Evolutionary conservation across 1,139 yeast species (phyloP), one percentile per base, ranked within the genome.

Genomic region (Yamadazyma atmosphaerica): DNA sequence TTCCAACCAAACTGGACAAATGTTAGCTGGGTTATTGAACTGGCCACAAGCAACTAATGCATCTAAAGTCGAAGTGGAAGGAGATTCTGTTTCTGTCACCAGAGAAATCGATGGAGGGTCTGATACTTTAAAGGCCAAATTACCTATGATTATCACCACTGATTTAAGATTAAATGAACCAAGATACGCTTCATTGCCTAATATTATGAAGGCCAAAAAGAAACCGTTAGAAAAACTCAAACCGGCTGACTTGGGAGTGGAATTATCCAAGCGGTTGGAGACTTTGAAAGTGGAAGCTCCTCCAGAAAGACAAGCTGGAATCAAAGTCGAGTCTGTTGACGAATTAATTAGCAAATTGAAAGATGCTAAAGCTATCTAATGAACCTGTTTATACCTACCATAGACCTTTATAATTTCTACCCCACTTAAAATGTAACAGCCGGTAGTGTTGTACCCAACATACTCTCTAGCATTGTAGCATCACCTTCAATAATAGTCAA

Each of bases 31-130:
- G 6, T 70, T 92, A 47, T 76, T 92, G 63, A 80, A 83, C 55
- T 92, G 98, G 98, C 95, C 98, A 13, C 98, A 92, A 65, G 98
- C 97, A 26, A 90, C 97, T 33, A 87, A 89, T 59, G 98, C 98
- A 7, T 84, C 95, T 36, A 86, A 88, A 63, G 94, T 92, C 25
- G 86, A 76, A 39, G 60, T 87, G 19, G 77, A 72, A 31, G 80
- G 78, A 21, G 81, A 77, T 37, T 62, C 65, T 38, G 84, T 88
- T 22, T 76, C 77, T 28, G 95, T 92, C 18, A 86, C 94, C 32
- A 78, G 97, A 57, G 98, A 92, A 68, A 81, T 90, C 39, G 98
- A 92, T 58, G 97, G 97, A 38, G 98, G 98, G 55, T 81, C 86
- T 35, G 96, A 89, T 61, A 81, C 88, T 12, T 73, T 92, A 41